Base-by-base conservation (phyloP, 2,329 filamentous ascomycete genomes). In the Trichoderma citrinoviride region DNA sequence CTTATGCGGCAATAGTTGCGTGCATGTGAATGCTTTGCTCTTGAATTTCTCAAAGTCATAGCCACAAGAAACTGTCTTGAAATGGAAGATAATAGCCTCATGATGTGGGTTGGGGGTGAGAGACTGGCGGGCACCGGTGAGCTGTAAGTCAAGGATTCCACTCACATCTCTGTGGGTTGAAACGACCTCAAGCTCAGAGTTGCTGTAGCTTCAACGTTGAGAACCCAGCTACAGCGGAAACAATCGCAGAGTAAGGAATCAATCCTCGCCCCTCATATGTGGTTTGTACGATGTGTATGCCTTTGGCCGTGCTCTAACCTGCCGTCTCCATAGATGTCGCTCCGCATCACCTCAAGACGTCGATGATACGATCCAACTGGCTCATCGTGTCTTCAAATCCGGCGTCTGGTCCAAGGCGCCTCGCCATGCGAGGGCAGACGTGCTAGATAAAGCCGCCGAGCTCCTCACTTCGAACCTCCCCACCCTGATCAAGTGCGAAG, bases 371-470 rank as follows among this genome's bases (percentile, higher is more conserved):
- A 67, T 77, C n/a, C 63, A 70, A 12, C 44, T 68, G 17, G 90
- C 90, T 21, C 83, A 88, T 47, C 82, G 83, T 57, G 88, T 89
- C 1, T 85, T 93, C 75, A 85, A 87, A 67, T 82, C 87, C 55
- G 83, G 87, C 10, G 80, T 82, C 40, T 93, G 91, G 91, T 86
- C 87, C 3, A 81, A 77, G 60, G 79, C 81, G 2, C 78, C 87
- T 3, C 80, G 84, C 17, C 83, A 88, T 56, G 71, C 78, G 10
- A 85, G 88, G 23, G 89, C 87, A 65, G 81, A 85, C 21, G 84
- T 89, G 7, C 80, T 91, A 14, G 86, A 89, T 60, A 83, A 78
- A 60, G 83, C 85, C 8, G 87, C 87, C 0, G 72, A 74, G 1
- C 78, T 88, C 0, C 79, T 91, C 3, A 78, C 80, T 1, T 72